Conservation (phyloP, 305 asterid genomes). For the Fraxinus platypoda region DNA sequence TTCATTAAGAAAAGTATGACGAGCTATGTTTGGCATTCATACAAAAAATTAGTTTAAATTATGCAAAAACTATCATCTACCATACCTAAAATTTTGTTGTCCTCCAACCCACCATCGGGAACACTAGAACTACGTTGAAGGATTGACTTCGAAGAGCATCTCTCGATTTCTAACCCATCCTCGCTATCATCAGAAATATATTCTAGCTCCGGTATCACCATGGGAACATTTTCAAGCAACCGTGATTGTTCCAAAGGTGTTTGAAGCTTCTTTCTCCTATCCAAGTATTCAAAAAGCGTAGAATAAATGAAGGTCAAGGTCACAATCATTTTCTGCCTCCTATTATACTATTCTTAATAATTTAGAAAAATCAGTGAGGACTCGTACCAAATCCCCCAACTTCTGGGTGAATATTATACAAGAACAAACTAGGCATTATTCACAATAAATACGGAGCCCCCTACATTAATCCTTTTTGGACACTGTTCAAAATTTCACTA, state of each 20-base stretch:
- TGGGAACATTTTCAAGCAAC: slow-evolving; percentile 40
- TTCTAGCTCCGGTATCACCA: slow-evolving; percentile 44
- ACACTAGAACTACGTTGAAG: slow-evolving; percentile 11
- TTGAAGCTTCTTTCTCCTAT: slow-evolving; percentile 41
- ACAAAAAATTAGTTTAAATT: not conserved
- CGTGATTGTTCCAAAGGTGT: slow-evolving; percentile 33
- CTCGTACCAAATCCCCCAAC: not conserved
- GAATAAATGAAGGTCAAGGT: slow-evolving; percentile 37
- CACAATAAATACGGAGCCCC: not conserved
- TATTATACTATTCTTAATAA: not conserved
- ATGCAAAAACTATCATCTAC: not conserved
- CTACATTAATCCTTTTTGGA: not conserved
- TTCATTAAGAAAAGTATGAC: not conserved
- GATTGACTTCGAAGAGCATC: slow-evolving; percentile 11
- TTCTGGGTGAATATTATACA: not conserved
- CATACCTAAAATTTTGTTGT: slow-evolving; percentile 32
- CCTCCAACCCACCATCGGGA: slow-evolving; percentile 15
- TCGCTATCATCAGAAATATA: slow-evolving; percentile 26
- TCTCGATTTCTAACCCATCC: slow-evolving; percentile 10
- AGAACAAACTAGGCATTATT: not conserved
- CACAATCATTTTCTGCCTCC: slow-evolving; percentile 14
- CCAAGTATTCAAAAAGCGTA: slow-evolving; percentile 39
- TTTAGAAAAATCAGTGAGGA: not conserved
- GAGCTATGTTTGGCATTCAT: not conserved
- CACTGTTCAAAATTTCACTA: not conserved